Evolutionary conservation across 176 grass and related monocot genomes (phyloP).

Genomic region (Ensete glaucum): DNA sequence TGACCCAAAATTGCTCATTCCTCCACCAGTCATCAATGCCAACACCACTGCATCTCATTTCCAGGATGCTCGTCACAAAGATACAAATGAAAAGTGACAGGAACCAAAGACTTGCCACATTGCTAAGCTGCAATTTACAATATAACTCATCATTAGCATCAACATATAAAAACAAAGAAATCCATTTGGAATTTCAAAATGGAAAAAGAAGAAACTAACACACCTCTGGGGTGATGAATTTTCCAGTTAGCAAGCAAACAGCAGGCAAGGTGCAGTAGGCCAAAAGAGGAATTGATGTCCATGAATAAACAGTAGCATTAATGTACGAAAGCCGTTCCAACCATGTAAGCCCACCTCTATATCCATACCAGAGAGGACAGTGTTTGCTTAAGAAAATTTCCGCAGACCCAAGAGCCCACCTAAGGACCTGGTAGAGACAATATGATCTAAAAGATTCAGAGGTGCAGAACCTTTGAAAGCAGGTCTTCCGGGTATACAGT

Average conservation of each 20-base stretch:
- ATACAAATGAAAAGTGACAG: conserved; percentile 74
- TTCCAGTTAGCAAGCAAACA: conserved; percentile 58
- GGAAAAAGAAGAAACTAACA: not conserved
- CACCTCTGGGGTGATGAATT: conserved; percentile 71
- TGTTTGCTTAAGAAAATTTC: conserved; percentile 78
- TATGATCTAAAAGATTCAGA: conserved; percentile 71
- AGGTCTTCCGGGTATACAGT: conserved; percentile 43
- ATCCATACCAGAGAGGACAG: conserved; percentile 69
- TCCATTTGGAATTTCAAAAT: not conserved
- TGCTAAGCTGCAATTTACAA: conserved; percentile 40
- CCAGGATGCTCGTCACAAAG: conserved; percentile 46
- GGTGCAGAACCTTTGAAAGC: conserved; percentile 72
- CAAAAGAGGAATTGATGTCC: conserved; percentile 62
- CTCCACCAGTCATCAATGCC: conserved; percentile 71
- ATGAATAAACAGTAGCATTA: conserved; percentile 58
- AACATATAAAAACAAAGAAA: not conserved
- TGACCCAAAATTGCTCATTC: conserved; percentile 72
- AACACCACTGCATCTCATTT: conserved; percentile 72
- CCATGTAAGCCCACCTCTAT: conserved; percentile 49
- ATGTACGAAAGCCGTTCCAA: conserved; percentile 68
- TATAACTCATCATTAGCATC: not conserved
- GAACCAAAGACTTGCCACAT: conserved; percentile 59
- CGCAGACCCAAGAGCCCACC: conserved; percentile 65
- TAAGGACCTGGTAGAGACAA: conserved; percentile 63
- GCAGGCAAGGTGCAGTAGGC: conserved; percentile 68